A percentile compares a stretch with the other conserved stretches of the same genome.
phyloP scores from a whole-genome alignment of 179 eudicot species.

The Heliamphora pulchella region DNA sequence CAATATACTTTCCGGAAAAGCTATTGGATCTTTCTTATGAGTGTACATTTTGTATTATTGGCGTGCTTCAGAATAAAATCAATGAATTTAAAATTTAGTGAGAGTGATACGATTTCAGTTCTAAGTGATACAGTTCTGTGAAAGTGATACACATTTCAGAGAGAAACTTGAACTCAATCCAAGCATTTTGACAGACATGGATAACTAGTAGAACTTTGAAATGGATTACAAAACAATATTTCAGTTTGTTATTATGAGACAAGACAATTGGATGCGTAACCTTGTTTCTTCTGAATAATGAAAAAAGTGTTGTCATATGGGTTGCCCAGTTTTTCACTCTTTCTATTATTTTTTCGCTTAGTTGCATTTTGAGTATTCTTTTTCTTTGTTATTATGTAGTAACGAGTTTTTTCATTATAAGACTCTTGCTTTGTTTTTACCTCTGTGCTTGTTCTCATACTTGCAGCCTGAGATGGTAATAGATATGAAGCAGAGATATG shows the following conservation, averaged over 20 bases:
- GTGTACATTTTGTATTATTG: neutral
- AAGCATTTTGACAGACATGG: neutral
- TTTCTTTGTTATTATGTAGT: neutral
- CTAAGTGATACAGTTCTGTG: neutral
- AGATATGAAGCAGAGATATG: constrained; percentile 91
- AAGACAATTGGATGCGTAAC: neutral
- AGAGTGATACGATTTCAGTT: too few species aligned
- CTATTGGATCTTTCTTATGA: constrained; percentile 1
- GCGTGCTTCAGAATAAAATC: neutral
- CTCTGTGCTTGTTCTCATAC: constrained; percentile 15
- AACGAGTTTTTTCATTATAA: neutral
- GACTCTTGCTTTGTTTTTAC: constrained; percentile 7
- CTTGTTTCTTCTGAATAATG: neutral
- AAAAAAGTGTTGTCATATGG: neutral
- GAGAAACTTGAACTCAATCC: neutral
- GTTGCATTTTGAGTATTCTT: neutral
- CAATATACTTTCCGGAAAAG: neutral
- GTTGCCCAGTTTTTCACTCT: neutral
- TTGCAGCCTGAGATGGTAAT: constrained; percentile 68
- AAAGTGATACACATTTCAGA: neutral
- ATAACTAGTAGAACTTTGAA: neutral
- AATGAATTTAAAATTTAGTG: neutral
- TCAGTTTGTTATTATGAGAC: neutral
- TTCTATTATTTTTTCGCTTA: neutral
- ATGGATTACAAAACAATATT: neutral